Base-by-base conservation (phyloP, 208 protist species). In the Balamuthia mandrillaris region DNA sequence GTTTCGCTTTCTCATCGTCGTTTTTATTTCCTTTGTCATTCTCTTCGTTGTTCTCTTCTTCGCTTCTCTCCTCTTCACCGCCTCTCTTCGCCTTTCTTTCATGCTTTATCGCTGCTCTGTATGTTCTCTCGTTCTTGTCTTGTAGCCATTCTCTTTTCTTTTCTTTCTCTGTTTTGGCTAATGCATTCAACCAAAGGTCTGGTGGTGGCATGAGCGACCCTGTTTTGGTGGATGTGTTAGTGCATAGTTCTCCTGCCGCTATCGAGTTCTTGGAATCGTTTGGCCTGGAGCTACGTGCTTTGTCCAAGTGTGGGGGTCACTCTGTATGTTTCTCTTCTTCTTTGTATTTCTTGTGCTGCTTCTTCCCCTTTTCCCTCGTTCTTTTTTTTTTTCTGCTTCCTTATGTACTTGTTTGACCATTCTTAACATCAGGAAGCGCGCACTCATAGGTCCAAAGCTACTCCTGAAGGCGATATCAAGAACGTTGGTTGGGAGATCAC, bases 291-390 rank as follows among this genome's bases (percentile, higher is more conserved):
- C 90, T 98, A 47, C 91, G 85, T 47, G 90, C 92, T 27, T 82
- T 98, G 1, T 93, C 92, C 33, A 96, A 97, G 89, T 93, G 95
- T 77, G 96, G 96, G 81, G 96, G 96, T 29, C 58, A 52, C n/a
- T 61, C 21, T 61, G 18, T 79, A 65, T 81, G 49, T 70, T 81
- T 81, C 21, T 81, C n/a, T 70, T 70, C n/a, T 70, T 18, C 21
- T 70, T 70, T 70, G 18, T n/a, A 70, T 70, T 61, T 42, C 18
- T 70, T 27, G 21, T 70, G 18, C 21, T 70, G 61, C 21, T 56
- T 21, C n/a, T 61, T 70, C 21, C 61, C n/a, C n/a, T 61, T 70
- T 61, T 70, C 45, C n/a, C 21, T 70, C 21, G 61, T 27, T 70
- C 21, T 70, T 21, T 18, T 61, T 70, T 61, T 70, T 18, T 70